Evolutionary conservation across 2,329 filamentous ascomycete species (phyloP), one percentile per base, ranked within the genome.

Genomic region (Penicillium occitanis): DNA sequence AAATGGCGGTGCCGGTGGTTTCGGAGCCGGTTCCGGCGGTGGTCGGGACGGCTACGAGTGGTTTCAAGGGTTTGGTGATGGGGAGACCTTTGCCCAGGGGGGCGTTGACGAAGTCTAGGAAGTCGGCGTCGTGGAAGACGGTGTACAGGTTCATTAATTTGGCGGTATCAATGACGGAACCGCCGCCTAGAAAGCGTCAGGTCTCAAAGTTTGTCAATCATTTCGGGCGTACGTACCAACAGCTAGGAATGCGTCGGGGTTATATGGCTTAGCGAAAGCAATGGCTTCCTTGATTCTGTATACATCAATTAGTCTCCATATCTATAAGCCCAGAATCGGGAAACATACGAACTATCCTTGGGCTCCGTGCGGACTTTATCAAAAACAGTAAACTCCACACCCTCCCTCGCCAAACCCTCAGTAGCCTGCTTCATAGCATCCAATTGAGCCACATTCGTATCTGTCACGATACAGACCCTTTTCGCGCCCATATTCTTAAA

Each of bases 91-190:
- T 92, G 67, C 95, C 95, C 0, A 98, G 82, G 0, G 95, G 95
- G 0, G 94, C 94, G 74, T 98, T 98, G 78, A 99, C 95, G 73
- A 99, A 99, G 83, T 99, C 94, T 42, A 98, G 85, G 75, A 99
- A 97, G 72, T 95, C 91, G 40, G 94, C 94, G 7, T 97, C 91
- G 0, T 93, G 93, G 75, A 93, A 97, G 69, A 88, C 89, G 0
- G 90, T 91, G 81, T 98, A 98, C 0, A 99, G 85, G 75, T 99
- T 99, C 93, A 99, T 98, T 65, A 99, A 85, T 80, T 99, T 99
- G 64, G 95, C 94, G 0, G 95, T 99, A 79, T 99, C 95, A 71
- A 99, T 99, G 70, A 98, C 95, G 46, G 92, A 96, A 44, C 95
- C 95, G 71, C 93, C 90, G 19, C 86, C 78, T 80, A 40, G 28